phyloP scores from a whole-genome alignment of 2,329 filamentous ascomycete genomes.

The Curvularia eragrostidis region DNA sequence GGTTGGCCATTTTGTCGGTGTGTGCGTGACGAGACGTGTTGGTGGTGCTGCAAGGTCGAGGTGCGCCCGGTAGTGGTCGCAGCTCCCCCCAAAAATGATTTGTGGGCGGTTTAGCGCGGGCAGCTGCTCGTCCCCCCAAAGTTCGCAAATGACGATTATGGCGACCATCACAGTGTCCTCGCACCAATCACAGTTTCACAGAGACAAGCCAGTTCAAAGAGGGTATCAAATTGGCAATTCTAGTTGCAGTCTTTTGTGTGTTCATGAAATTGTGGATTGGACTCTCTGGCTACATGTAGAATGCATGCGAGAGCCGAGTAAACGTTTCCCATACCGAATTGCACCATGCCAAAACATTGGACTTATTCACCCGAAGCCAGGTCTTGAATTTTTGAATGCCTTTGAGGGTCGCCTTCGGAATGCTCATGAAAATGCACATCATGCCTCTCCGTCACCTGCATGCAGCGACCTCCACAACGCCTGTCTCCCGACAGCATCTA shows the following conservation, averaged over 20 bases:
- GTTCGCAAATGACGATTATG: conserved; percentile 15
- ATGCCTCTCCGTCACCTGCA: conserved; percentile 45
- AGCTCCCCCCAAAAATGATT: conserved; percentile 27
- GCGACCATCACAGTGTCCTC: conserved; percentile 1
- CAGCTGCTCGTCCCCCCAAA: conserved; percentile 12
- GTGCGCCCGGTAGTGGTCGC: conserved; percentile 24
- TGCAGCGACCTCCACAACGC: conserved; percentile 40
- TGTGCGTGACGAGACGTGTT: conserved; percentile 33
- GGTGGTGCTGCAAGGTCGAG: conserved; percentile 22
- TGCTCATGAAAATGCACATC: conserved; percentile 50
- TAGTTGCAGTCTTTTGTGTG: conserved; percentile 37
- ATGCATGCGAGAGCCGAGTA: conserved; percentile 50
- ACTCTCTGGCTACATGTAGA: conserved; percentile 50
- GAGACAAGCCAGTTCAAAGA: conserved; percentile 21
- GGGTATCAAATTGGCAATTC: conserved; percentile 47
- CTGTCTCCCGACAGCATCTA: conserved; percentile 39
- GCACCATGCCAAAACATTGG: conserved; percentile 50
- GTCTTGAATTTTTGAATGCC: conserved; percentile 51
- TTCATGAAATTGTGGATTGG: conserved; percentile 51
- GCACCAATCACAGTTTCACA: conserved; percentile 5
- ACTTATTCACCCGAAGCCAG: conserved; percentile 47
- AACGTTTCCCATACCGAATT: conserved; percentile 50
- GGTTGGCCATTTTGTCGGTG: conserved; percentile 84
- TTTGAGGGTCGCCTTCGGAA: conserved; percentile 45
- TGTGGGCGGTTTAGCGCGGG: conserved; percentile 42